phyloP scores from a whole-genome alignment of 257 asterid species.

The Solanum medicagineum region DNA sequence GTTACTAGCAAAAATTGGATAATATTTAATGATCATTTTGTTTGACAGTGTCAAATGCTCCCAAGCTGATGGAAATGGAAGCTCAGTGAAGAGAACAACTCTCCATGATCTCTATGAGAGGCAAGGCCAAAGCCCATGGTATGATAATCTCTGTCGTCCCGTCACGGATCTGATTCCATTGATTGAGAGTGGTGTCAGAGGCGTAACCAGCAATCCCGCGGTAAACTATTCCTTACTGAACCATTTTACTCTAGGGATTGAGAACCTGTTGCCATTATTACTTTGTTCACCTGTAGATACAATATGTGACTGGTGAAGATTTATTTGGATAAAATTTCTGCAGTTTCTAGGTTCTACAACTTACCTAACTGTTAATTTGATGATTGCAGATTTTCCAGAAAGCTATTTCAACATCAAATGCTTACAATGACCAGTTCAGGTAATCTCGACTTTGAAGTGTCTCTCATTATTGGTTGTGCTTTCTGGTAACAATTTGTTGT shows the following conservation, averaged over 20 bases:
- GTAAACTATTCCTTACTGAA: slow-evolving; percentile 22
- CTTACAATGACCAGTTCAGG: slow-evolving; percentile 96
- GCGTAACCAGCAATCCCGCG: slow-evolving; percentile 99
- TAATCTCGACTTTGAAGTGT: slow-evolving; percentile 1
- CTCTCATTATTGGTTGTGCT: neutral
- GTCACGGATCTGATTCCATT: slow-evolving; percentile 90
- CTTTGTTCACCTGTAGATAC: neutral
- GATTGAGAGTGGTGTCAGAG: slow-evolving; percentile 88
- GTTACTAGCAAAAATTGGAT: neutral
- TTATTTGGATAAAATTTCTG: neutral
- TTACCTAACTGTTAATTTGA: neutral
- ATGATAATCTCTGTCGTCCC: slow-evolving; percentile 94
- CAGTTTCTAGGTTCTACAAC: neutral
- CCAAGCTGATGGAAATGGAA: slow-evolving; percentile 61
- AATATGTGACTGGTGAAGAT: neutral
- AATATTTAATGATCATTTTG: neutral
- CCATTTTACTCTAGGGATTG: neutral
- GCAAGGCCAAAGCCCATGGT: slow-evolving; percentile 99
- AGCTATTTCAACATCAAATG: slow-evolving; percentile 95
- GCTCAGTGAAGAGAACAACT: slow-evolving; percentile 57
- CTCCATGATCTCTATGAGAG: slow-evolving; percentile 93
- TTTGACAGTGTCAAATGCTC: slow-evolving; percentile 69
- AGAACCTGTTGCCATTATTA: neutral
- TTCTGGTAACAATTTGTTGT: neutral
- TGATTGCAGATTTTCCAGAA: slow-evolving; percentile 88